Evolutionary conservation across 192 early-diverging fungal species (phyloP).

Genomic region (Funneliformis geosporum): DNA sequence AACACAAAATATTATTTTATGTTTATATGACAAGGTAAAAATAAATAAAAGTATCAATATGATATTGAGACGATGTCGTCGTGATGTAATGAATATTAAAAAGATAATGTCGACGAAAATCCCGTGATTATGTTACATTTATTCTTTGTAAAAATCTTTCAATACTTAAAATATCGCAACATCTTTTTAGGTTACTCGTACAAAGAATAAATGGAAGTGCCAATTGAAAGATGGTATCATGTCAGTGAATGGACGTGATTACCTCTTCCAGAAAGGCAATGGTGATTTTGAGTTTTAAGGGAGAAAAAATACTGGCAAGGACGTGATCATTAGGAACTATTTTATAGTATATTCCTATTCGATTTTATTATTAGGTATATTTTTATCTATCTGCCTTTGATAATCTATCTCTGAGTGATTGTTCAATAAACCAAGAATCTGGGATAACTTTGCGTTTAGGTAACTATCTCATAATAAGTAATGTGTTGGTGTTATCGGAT

Average conservation of each 20-base stretch:
- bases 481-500: no score
- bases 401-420: no score
- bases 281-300: slow-evolving; percentile 97
- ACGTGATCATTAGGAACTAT: neutral
- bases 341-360: no score
- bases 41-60: neutral
- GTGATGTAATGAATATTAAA: no score
- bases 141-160: neutral
- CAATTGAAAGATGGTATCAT: slow-evolving; percentile 96
- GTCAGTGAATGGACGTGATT: slow-evolving; percentile 92
- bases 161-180: neutral
- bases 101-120: no score
- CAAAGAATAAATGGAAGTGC: slow-evolving; percentile 99
- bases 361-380: no score
- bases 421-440: no score
- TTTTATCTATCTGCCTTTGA: no score
- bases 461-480: no score
- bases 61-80: no score
- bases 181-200: slow-evolving; percentile 68
- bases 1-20: slow-evolving; percentile 72
- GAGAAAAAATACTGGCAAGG: neutral
- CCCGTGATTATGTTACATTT: no score
- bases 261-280: slow-evolving; percentile 90
- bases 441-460: no score
- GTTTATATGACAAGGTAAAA: slow-evolving; percentile 71